Evolutionary conservation across 345 rosid genomes (phyloP).

Genomic region (Geranium rotundifolium): DNA sequence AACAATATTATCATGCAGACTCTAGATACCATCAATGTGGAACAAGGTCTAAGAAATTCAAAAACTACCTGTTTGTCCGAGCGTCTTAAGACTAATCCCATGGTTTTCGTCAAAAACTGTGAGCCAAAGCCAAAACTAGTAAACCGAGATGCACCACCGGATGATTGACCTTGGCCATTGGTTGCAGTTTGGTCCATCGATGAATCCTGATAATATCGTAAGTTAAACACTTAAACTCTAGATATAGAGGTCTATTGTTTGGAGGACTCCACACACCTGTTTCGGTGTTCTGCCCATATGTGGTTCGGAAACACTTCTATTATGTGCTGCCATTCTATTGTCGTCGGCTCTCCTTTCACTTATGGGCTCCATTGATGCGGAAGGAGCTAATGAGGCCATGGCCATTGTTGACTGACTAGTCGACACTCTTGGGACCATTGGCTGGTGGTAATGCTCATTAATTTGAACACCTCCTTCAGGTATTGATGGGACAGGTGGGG

Average conservation of each 20-base stretch:
- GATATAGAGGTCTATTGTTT: not conserved
- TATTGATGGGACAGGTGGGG: slow-evolving; percentile 49
- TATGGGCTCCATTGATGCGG: slow-evolving; percentile 65
- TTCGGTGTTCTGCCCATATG: slow-evolving; percentile 66
- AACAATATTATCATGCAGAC: no score
- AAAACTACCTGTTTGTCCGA: slow-evolving; percentile 56
- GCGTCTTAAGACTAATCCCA: slow-evolving; percentile 56
- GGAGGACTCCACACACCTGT: slow-evolving; percentile 34
- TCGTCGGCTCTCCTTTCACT: slow-evolving; percentile 56
- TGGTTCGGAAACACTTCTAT: slow-evolving; percentile 79
- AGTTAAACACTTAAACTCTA: slow-evolving; percentile 3
- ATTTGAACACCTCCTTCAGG: slow-evolving; percentile 29
- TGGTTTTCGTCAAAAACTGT: slow-evolving; percentile 56
- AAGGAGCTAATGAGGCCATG: slow-evolving; percentile 58
- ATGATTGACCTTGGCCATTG: slow-evolving; percentile 41
- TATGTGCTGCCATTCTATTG: slow-evolving; percentile 46
- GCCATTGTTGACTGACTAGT: slow-evolving; percentile 70
- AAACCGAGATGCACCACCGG: slow-evolving; percentile 57
- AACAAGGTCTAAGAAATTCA: no score
- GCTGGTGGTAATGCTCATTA: slow-evolving; percentile 28
- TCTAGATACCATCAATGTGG: no score
- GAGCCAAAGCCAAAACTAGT: slow-evolving; percentile 69
- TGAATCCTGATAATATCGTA: slow-evolving; percentile 33
- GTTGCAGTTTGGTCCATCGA: slow-evolving; percentile 39
- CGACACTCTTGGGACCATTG: slow-evolving; percentile 35